Conservation (phyloP, 345 rosid species). For the Mallotus nudiflorus region DNA sequence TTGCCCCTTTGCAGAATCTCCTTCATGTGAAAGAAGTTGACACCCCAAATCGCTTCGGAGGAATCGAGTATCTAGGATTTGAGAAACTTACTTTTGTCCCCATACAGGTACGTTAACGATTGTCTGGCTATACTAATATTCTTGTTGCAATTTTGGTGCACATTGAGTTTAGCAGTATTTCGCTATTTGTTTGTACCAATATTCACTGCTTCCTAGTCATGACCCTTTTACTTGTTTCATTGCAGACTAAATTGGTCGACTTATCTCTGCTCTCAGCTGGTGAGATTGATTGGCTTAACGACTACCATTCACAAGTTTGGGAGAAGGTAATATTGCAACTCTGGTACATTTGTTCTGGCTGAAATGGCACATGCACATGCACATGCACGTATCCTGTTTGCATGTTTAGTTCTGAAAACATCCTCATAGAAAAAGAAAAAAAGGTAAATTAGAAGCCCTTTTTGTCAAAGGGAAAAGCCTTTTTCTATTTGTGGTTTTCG, state of each 20-base stretch:
- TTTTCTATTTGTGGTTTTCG: no score
- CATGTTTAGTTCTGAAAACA: not conserved
- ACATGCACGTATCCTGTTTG: not conserved
- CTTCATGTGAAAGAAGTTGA: slow-evolving; percentile 62
- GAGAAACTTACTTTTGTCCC: slow-evolving; percentile 88
- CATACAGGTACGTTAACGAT: slow-evolving; percentile 61
- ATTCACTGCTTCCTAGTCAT: not conserved
- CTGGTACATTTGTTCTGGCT: not conserved
- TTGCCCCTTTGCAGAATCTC: slow-evolving; percentile 62
- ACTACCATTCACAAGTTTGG: slow-evolving; percentile 88
- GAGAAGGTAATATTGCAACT: slow-evolving; percentile 55
- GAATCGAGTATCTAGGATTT: slow-evolving; percentile 72
- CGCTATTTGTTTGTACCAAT: not conserved
- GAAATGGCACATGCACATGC: not conserved
- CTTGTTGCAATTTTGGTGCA: not conserved
- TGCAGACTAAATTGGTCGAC: slow-evolving; percentile 77
- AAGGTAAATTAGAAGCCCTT: no score
- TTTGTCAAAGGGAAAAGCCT: no score
- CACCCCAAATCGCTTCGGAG: slow-evolving; percentile 85
- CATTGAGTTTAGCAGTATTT: no score
- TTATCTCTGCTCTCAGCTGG: slow-evolving; percentile 52
- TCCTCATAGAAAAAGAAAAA: no score
- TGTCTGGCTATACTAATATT: not conserved
- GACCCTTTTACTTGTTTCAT: not conserved
- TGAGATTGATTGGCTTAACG: slow-evolving; percentile 79